These are phyloP conservation scores for Candida maris DNA, from an alignment of 805 yeast species.

Conservation along the genomic window DNA sequence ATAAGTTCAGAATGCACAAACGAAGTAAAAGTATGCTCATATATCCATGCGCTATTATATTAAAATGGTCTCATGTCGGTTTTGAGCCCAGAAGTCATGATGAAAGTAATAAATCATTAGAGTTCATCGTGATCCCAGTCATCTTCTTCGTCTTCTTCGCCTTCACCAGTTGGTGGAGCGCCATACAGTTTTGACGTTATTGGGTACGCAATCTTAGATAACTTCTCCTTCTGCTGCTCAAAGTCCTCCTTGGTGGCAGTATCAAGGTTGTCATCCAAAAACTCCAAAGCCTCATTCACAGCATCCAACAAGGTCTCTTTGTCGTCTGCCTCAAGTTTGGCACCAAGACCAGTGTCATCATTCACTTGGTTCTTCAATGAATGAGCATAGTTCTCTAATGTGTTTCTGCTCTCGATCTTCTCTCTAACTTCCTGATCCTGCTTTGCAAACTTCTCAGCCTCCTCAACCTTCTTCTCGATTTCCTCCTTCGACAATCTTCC, in stretches of 20 bases:
- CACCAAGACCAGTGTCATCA: conserved; percentile 59
- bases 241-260: conserved; percentile 89
- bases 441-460: conserved; percentile 91
- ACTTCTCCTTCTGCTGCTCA: conserved; percentile 83
- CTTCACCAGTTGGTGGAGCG: conserved; percentile 42
- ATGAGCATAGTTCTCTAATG: conserved; percentile 84
- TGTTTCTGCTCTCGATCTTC: conserved; percentile 85
- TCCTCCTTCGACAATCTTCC: conserved; percentile 93
- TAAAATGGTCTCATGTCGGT: background rate
- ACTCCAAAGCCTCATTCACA: conserved; percentile 66
- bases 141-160: conserved; percentile 50
- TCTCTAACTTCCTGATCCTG: conserved; percentile 82
- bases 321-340: conserved; percentile 84
- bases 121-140: conserved; percentile 70
- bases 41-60: background rate
- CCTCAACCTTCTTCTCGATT: conserved; percentile 96
- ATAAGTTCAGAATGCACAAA: background rate
- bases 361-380: conserved; percentile 63
- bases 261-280: conserved; percentile 71
- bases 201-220: conserved; percentile 82
- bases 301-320: conserved; percentile 87
- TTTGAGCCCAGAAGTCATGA: background rate
- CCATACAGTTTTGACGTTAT: conserved; percentile 82
- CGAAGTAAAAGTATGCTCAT: background rate
- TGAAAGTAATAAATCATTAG: conserved; percentile 24